Evolutionary conservation across 2,329 filamentous ascomycete species (phyloP).

Genomic region (Pseudocercospora fuligena): DNA sequence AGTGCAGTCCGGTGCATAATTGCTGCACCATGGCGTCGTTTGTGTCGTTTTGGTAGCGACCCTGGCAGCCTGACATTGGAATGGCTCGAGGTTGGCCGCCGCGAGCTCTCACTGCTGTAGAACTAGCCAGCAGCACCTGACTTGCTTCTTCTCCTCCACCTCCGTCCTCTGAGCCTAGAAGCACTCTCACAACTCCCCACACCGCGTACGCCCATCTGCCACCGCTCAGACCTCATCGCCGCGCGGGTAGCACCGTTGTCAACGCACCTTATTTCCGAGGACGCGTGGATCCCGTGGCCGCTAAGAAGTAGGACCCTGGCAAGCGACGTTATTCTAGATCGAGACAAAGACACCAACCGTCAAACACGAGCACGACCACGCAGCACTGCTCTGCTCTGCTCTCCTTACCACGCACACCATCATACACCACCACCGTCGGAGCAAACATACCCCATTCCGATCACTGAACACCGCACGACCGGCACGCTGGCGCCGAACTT

Average conservation of each 20-base stretch:
- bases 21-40: conserved; percentile 4
- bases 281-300: conserved; percentile 6
- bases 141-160: neutral
- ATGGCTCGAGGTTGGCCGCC: neutral
- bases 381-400: neutral
- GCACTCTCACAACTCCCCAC: neutral
- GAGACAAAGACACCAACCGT: neutral
- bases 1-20: conserved; percentile 3
- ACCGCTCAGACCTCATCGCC: neutral
- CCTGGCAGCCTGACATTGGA: neutral
- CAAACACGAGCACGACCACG: neutral
- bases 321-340: conserved; percentile 7
- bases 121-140: neutral
- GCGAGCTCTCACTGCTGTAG: no score
- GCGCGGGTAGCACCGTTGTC: neutral
- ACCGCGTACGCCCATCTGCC: neutral
- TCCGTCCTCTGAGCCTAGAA: neutral
- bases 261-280: conserved; percentile 7
- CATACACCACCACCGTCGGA: neutral
- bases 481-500: conserved; percentile 33
- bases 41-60: neutral
- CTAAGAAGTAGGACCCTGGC: neutral
- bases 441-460: neutral
- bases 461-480: conserved; percentile 18
- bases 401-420: neutral